phyloP scores from a whole-genome alignment of 805 yeast species.

The Candida silvicultrix region DNA sequence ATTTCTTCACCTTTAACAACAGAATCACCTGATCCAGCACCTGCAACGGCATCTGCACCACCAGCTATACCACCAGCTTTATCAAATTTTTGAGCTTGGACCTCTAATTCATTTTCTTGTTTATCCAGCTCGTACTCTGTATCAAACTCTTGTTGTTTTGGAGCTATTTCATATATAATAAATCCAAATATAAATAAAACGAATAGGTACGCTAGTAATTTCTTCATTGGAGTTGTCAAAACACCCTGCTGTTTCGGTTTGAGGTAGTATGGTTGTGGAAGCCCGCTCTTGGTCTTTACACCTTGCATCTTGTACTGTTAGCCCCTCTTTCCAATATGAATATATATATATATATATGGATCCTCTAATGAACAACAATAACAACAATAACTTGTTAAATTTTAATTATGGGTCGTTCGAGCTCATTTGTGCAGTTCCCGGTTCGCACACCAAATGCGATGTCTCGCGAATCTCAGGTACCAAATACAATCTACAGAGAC shows the following conservation, averaged over 20 bases:
- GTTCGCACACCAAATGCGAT: too few relatives aligned
- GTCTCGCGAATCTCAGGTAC: too few relatives aligned
- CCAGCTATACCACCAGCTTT: too few relatives aligned
- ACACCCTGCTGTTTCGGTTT: constrained; percentile 21
- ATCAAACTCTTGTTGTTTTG: constrained; percentile 19
- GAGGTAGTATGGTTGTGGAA: constrained; percentile 39
- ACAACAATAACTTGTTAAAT: too few relatives aligned
- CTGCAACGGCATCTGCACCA: not conserved
- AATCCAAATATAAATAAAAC: constrained; percentile 27
- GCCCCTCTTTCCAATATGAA: too few relatives aligned
- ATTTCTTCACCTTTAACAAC: not conserved
- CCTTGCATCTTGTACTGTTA: constrained; percentile 21
- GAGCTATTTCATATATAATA: constrained; percentile 23
- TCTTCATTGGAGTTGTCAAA: constrained; percentile 44
- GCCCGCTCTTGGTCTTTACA: constrained; percentile 26
- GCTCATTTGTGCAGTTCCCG: too few relatives aligned
- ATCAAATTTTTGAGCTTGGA: too few relatives aligned
- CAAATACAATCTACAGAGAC: too few relatives aligned
- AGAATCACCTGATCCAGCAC: not conserved
- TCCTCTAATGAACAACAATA: too few relatives aligned
- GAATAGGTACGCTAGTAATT: constrained; percentile 31
- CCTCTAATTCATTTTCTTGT: not conserved
- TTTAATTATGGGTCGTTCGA: too few relatives aligned
- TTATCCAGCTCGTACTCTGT: constrained; percentile 17
- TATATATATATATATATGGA: too few relatives aligned